phyloP scores from a whole-genome alignment of 2,329 filamentous ascomycete genomes.

The Calonectria ilicicola region DNA sequence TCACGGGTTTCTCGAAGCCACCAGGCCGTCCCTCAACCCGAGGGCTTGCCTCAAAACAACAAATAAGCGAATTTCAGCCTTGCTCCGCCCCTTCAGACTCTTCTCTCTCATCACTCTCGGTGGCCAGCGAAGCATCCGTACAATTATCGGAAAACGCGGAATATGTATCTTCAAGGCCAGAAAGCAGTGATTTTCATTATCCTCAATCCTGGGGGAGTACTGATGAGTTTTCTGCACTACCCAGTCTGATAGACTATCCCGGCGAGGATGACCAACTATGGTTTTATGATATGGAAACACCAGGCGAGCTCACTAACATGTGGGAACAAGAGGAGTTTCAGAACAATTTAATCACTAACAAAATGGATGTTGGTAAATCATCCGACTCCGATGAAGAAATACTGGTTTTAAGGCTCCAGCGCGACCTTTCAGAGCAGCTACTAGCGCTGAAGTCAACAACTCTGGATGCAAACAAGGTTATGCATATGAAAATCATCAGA shows the following conservation, averaged over 20 bases:
- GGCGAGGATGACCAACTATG: background rate
- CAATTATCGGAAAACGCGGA: background rate
- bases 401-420: background rate
- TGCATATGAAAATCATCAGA: background rate
- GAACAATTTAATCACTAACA: background rate
- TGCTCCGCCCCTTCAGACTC: background rate
- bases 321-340: background rate
- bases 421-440: background rate
- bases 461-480: background rate
- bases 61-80: too few relatives aligned
- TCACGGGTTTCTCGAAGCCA: background rate
- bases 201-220: background rate
- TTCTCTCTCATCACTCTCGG: background rate
- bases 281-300: background rate
- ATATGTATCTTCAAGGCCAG: background rate
- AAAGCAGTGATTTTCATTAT: background rate
- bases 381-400: background rate
- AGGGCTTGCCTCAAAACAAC: too few relatives aligned
- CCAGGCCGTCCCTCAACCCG: background rate
- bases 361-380: background rate
- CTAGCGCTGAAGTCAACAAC: background rate
- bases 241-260: background rate
- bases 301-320: background rate
- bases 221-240: background rate
- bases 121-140: background rate